Base-by-base conservation (phyloP, 305 asterid species). In the Fraxinus angustifolia region DNA sequence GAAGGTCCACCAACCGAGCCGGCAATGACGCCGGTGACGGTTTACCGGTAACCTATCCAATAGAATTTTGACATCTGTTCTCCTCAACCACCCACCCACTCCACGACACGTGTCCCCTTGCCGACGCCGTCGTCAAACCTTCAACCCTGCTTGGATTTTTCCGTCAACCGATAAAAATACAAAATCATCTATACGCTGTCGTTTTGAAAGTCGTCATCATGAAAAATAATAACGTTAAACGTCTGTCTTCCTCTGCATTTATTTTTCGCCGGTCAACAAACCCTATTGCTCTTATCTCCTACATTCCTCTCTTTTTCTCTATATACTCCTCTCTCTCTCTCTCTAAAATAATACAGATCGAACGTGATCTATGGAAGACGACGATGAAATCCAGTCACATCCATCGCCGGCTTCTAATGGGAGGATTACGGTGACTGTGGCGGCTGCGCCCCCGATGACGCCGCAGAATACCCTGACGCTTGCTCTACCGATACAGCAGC, bases 391-490 rank as follows among this genome's bases (percentile, higher is more conserved):
- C 62, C 91, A 85, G 81, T 88, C 71, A 60, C 31, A 58, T 58
- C 68, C 68, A 7, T 58, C 68, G 31, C 71, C 71, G 31, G 33
- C 71, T 60, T 60, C 95, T 19, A 84, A 86, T 90, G 95, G 95
- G 4, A 83, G 97, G 87, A 92, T 94, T 80, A 71, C 91, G 84
- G 98, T 93, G 78, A 92, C 97, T 76, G 96, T 92, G 35, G 94
- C 96, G n/a, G 85, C 95, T 28, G 90, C 82, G 35, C 73, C 73
- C 4, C 73, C 34, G 21, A 30, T 62, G 34, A 21, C 8, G 40
- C 40, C 40, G 8, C 40, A 83, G 75, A 76, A 75, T 60, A 82
- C 88, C 2, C 86, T 91, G 10, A 84, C 97, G 68, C 87, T 91
- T 45, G 96, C 98, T 58, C 89, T 91, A 62, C 97, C 97, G 6